These are phyloP conservation scores for Skeletonema potamos DNA, from an alignment of 108 stramenopile species.

Conservation along the genomic window DNA sequence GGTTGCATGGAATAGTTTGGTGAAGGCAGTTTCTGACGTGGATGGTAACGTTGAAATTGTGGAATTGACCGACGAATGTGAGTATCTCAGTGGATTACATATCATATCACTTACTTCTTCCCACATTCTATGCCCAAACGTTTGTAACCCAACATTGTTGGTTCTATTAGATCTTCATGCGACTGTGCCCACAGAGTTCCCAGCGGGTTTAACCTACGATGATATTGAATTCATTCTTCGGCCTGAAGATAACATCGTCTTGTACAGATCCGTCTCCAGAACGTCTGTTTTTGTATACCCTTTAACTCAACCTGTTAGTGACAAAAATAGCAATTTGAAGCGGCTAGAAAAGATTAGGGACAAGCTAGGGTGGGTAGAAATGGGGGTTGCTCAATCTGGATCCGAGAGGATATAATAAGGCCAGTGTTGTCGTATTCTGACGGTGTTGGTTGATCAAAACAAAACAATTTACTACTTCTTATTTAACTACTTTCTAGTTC, in stretches of 20 bases:
- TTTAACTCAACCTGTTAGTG: constrained; percentile 88
- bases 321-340: constrained; percentile 81
- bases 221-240: constrained; percentile 89
- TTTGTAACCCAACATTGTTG: not conserved
- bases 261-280: constrained; percentile 84
- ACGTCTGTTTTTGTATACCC: constrained; percentile 91
- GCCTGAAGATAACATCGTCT: constrained; percentile 83
- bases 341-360: constrained; percentile 79
- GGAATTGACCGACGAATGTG: constrained; percentile 69
- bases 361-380: constrained; percentile 73
- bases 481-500: not conserved
- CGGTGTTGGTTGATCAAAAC: not conserved
- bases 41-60: constrained; percentile 65
- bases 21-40: constrained; percentile 55
- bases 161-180: constrained; percentile 64
- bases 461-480: not conserved
- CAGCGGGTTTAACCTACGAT: constrained; percentile 72
- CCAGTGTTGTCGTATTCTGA: not conserved
- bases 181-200: constrained; percentile 63
- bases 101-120: not conserved
- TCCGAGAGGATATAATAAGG: constrained; percentile 48
- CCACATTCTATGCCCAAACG: not conserved
- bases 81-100: not conserved
- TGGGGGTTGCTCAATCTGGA: constrained; percentile 65
- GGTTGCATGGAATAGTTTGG: constrained; percentile 73